Evolutionary conservation across 306 rosid genomes (phyloP), one percentile per base, ranked within the genome.

Genomic region (Quillaja saponaria): DNA sequence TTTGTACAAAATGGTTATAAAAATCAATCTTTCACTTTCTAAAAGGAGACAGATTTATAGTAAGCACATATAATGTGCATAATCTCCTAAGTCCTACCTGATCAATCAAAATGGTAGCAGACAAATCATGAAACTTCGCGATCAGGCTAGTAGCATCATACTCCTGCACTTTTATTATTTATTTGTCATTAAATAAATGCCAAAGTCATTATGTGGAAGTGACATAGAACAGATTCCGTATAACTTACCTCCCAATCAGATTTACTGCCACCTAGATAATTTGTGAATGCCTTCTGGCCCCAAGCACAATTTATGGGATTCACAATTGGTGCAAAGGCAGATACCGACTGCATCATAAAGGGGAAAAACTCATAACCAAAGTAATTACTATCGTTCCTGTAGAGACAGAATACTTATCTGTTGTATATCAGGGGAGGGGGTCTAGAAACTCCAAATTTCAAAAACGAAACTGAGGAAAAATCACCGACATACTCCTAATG

Each of bases 281-380:
- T 88, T 48, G 95, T 56, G 78, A 91, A 88, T 58, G 95, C 96
- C 80, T 88, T 91, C 80, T 79, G 87, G 72, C 98, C 98, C 96
- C 95, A 88, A 5, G 96, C 80, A 57, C 96, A 84, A 69, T 82
- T 86, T 53, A 65, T 76, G 64, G 98, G 96, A 82, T 91, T 91
- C 46, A 34, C 87, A 66, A 91, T 31, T 10, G 96, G 98, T 55
- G 98, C 64, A 38, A 84, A 88, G 66, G 98, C 98, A 42, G 96
- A 91, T 53, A 79, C 92, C 13, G 96, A 91, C 98, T 91, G 85
- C 16, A 76, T 68, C 63, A 71, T 37, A n/a, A n/a, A n/a, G n/a
- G n/a, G n/a, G n/a, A n/a, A n/a, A n/a, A n/a, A n/a, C n/a, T n/a
- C n/a, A n/a, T n/a, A n/a, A n/a, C n/a, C n/a, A n/a, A n/a, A n/a